Percentiles rank a stretch among this genome's conserved stretches.
Conservation (phyloP, 2,329 filamentous ascomycete species). For the Paramyrothecium sp. region DNA sequence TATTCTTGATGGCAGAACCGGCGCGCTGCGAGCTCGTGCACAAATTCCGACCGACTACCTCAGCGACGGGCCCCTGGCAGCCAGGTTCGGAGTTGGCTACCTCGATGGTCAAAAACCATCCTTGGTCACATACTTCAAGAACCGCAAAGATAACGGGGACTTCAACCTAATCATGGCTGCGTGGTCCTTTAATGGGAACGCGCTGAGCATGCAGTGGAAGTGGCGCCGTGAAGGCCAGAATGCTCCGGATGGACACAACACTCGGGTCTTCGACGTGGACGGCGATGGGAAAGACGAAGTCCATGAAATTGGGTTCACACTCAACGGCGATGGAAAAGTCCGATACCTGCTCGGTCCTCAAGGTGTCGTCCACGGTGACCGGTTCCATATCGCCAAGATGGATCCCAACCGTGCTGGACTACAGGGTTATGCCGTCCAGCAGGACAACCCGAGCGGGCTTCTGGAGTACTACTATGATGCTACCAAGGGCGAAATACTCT, state of each 20-base stretch:
- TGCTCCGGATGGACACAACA: conserved; percentile 18
- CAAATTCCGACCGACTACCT: conserved; percentile 9
- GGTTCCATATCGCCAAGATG: conserved; percentile 19
- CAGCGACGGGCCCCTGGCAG: conserved; percentile 11
- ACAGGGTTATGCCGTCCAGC: conserved; percentile 18
- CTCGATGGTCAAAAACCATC: conserved; percentile 13
- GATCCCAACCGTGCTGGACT: conserved; percentile 13
- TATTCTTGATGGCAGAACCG: conserved; percentile 14
- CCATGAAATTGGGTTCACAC: conserved; percentile 17
- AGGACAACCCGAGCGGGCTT: conserved; percentile 11
- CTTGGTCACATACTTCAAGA: conserved; percentile 16
- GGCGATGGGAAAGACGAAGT: conserved; percentile 16
- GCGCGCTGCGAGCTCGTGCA: conserved; percentile 9
- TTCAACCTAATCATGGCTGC: conserved; percentile 11
- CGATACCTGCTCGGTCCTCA: conserved; percentile 13
- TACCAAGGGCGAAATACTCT: conserved; percentile 10
- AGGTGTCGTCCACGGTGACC: conserved; percentile 17
- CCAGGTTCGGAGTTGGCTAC: conserved; percentile 14
- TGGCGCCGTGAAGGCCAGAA: conserved; percentile 11
- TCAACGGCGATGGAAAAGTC: conserved; percentile 16
- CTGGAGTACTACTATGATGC: conserved; percentile 22
- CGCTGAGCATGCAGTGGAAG: conserved; percentile 15
- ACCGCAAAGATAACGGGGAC: conserved; percentile 7
- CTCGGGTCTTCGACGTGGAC: conserved; percentile 16
- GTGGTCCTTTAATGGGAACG: conserved; percentile 15